A percentile compares a stretch with the other conserved stretches of the same genome.
Evolutionary conservation across 768 basidiomycete genomes (phyloP).

Genomic region (Leccinum disarticulatum): DNA sequence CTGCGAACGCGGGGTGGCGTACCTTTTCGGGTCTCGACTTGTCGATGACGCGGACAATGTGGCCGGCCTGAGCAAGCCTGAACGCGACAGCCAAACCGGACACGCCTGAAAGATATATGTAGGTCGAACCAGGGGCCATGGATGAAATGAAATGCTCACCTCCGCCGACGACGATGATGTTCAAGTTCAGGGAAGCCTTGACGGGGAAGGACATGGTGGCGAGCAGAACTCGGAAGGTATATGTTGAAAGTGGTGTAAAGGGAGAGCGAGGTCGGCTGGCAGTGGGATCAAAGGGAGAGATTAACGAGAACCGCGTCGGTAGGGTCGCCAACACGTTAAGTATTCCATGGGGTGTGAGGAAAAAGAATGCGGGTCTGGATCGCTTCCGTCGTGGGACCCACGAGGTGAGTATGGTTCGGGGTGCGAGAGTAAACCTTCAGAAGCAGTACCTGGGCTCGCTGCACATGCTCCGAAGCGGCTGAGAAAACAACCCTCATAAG

Average conservation of each 20-base stretch:
- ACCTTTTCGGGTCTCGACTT: conserved; percentile 43
- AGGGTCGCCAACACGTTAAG: background rate
- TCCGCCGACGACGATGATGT: conserved; percentile 20
- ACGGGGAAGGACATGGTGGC: conserved; percentile 6
- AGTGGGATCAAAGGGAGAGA: background rate
- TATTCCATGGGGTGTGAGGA: conserved; percentile 1
- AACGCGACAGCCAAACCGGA: conserved; percentile 55
- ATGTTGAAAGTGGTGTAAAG: background rate
- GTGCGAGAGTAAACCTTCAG: background rate
- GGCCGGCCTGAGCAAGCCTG: conserved; percentile 53
- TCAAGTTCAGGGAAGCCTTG: conserved; percentile 14
- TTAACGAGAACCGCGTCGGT: background rate
- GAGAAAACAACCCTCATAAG: background rate
- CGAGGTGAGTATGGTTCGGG: background rate
- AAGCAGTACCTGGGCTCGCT: background rate
- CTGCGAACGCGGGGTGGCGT: background rate
- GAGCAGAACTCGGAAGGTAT: background rate
- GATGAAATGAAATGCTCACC: conserved; percentile 9
- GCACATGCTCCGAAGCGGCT: background rate
- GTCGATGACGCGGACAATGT: conserved; percentile 53
- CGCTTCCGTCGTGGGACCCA: conserved; percentile 12
- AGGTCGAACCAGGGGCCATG: background rate
- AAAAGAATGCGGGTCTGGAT: background rate
- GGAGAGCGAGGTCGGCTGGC: background rate
- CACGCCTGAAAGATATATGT: conserved; percentile 31